Conservation (phyloP, 1,284 basidiomycete species). For the Kalmanozyma brasiliensis region DNA sequence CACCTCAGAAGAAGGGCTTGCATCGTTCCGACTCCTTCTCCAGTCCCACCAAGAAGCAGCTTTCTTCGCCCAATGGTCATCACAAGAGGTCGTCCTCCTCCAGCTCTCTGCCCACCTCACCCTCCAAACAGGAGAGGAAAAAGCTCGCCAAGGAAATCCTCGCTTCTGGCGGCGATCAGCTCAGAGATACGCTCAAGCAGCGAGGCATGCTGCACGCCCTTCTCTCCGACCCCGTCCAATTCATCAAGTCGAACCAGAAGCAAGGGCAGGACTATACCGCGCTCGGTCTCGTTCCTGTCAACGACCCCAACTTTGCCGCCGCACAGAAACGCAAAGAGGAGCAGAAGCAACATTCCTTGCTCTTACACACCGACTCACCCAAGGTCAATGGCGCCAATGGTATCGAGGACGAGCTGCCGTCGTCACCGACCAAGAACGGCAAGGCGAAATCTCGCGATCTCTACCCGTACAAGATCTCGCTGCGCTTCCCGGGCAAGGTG, state of each 20-base stretch:
- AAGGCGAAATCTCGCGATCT: conserved; percentile 33
- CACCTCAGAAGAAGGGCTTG: conserved; percentile 33
- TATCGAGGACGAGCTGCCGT: background rate
- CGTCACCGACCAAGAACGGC: conserved; percentile 23
- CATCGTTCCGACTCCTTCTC: conserved; percentile 36
- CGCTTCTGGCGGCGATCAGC: conserved; percentile 21
- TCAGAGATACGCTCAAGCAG: conserved; percentile 40
- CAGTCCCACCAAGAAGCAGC: conserved; percentile 16
- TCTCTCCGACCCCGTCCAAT: conserved; percentile 45
- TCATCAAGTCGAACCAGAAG: conserved; percentile 42
- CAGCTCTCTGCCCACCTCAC: conserved; percentile 20
- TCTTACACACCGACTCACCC: conserved; percentile 40
- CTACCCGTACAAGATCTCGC: conserved; percentile 48
- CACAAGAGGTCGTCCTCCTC: conserved; percentile 16
- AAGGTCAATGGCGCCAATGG: conserved; percentile 16
- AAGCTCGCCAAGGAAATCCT: conserved; percentile 37
- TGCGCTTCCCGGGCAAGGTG: conserved; percentile 48
- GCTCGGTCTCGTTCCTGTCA: conserved; percentile 39
- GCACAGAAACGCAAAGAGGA: conserved; percentile 42
- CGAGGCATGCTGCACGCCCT: conserved; percentile 62
- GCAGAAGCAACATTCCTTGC: conserved; percentile 39
- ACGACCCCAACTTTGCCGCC: conserved; percentile 39
- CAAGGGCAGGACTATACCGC: conserved; percentile 49
- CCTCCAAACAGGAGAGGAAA: conserved; percentile 30
- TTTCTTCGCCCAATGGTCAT: conserved; percentile 13